Conservation (phyloP, 768 basidiomycete species). For the Tephrocybe sp. region DNA sequence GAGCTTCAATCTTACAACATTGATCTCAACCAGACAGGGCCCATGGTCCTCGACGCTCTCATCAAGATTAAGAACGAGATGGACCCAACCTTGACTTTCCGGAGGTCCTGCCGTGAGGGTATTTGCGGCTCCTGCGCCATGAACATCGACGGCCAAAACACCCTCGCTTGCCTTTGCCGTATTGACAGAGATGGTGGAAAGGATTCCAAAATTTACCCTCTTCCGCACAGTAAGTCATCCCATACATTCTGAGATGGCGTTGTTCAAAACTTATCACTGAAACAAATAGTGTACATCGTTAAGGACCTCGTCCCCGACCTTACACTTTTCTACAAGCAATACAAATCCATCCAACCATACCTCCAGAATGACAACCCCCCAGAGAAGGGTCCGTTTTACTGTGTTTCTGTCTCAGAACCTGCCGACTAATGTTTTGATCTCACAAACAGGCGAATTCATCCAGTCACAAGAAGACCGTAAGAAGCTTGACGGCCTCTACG, state of each 20-base stretch:
- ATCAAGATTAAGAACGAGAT: conserved; percentile 99
- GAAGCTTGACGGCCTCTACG: conserved; percentile 97
- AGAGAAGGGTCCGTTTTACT: conserved; percentile 42
- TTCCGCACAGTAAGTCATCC: conserved; percentile 84
- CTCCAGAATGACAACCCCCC: conserved; percentile 93
- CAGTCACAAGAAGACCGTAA: conserved; percentile 89
- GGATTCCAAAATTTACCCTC: conserved; percentile 90
- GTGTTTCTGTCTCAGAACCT: neutral
- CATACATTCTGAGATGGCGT: neutral
- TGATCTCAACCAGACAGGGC: conserved; percentile 92
- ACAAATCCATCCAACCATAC: conserved; percentile 98
- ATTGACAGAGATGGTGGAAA: conserved; percentile 76
- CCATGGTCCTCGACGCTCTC: conserved; percentile 92
- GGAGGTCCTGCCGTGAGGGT: conserved; percentile 89
- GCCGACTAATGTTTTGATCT: neutral
- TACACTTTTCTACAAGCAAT: conserved; percentile 96
- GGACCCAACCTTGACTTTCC: conserved; percentile 95
- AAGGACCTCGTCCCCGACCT: conserved; percentile 96
- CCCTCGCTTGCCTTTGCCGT: conserved; percentile 93
- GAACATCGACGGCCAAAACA: conserved; percentile 99
- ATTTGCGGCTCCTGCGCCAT: conserved; percentile 99
- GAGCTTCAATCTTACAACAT: conserved; percentile 86
- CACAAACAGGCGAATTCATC: conserved; percentile 63
- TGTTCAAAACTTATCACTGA: neutral
- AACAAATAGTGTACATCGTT: conserved; percentile 85